Base-by-base conservation (phyloP, 164 flowering plant species). In the Annona cherimola region DNA sequence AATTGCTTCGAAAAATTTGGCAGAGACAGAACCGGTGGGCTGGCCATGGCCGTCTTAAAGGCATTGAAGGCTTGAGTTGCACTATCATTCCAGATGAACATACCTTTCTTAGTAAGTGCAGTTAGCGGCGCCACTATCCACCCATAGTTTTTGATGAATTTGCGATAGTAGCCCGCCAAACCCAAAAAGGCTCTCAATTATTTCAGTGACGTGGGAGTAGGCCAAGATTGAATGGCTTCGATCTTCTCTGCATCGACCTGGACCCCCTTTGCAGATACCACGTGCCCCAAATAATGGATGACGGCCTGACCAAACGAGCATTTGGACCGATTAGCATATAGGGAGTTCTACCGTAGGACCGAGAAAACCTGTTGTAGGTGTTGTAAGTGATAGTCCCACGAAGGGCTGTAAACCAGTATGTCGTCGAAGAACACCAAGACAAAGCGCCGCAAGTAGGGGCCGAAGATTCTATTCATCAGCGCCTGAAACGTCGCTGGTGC, bases 141-240 rank as follows among this genome's bases (percentile, higher is more conserved):
- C 8, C 63, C 63, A 57, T 68, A 68, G 8, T 57, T 60, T 39
- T 69, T 26, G 3, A 69, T 54, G 20, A 69, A 69, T 14, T 57
- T 50, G 2, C 63, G 26, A 19, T 69, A 68, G 2, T 45, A 68
- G 4, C 59, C 2, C 0, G 70, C 35, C 11, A 68, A 19, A 2
- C 60, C 2, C 62, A 69, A 57, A n/a, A 69, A 69, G 8, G 63
- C 71, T 14, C 63, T 5, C 4, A 69, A 41, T 2, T 42, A 26
- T 16, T 69, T 69, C 14, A 69, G 8, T 2, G 20, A 39, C 1
- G 2, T 54, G 42, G 71, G 71, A 4, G 55, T 39, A 26, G 63
- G 45, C 71, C 45, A 69, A 26, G 7, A 5, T 39, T 11, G 14
- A 42, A 69, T 69, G 44, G n/a, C 6, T 3, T 16, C 39, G 3